Percentiles rank a stretch among this genome's conserved stretches.
These are phyloP conservation scores for Cladosporium halotolerans DNA, from an alignment of 2,329 filamentous ascomycete species.

Conservation along the genomic window DNA sequence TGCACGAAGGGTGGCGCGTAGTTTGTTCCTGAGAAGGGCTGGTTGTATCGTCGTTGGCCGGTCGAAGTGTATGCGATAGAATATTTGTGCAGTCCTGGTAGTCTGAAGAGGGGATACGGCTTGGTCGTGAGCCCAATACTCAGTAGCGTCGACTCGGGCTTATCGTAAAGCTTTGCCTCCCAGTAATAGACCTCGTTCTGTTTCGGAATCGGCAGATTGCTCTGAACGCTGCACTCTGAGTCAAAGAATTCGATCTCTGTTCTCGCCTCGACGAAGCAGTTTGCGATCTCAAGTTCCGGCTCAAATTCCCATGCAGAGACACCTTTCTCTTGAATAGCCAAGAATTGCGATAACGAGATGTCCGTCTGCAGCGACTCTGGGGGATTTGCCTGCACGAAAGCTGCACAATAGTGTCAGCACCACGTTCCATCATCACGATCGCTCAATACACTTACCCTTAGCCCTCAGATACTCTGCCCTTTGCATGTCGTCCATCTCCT, in stretches of 20 bases:
- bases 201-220: slow-evolving; percentile 92
- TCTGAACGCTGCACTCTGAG: slow-evolving; percentile 93
- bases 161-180: slow-evolving; percentile 98
- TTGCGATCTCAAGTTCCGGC: slow-evolving; percentile 96
- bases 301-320: slow-evolving; percentile 99
- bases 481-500: slow-evolving; percentile 90
- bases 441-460: slow-evolving; percentile 61
- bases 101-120: slow-evolving; percentile 87
- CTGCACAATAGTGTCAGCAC: slow-evolving; percentile 44
- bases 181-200: slow-evolving; percentile 99
- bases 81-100: slow-evolving; percentile 89
- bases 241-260: slow-evolving; percentile 99
- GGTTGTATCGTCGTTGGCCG: slow-evolving; percentile 82
- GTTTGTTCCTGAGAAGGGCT: slow-evolving; percentile 72
- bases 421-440: slow-evolving; percentile 3
- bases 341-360: slow-evolving; percentile 93
- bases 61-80: slow-evolving; percentile 88
- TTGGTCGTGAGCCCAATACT: slow-evolving; percentile 95
- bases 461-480: slow-evolving; percentile 86
- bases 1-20: slow-evolving; percentile 85
- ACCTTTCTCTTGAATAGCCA: slow-evolving; percentile 98
- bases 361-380: slow-evolving; percentile 94
- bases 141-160: slow-evolving; percentile 79
- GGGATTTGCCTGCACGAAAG: slow-evolving; percentile 88
- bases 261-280: slow-evolving; percentile 93